Evolutionary conservation across 495 filamentous ascomycete genomes (phyloP).

Genomic region (Podospora didyma): DNA sequence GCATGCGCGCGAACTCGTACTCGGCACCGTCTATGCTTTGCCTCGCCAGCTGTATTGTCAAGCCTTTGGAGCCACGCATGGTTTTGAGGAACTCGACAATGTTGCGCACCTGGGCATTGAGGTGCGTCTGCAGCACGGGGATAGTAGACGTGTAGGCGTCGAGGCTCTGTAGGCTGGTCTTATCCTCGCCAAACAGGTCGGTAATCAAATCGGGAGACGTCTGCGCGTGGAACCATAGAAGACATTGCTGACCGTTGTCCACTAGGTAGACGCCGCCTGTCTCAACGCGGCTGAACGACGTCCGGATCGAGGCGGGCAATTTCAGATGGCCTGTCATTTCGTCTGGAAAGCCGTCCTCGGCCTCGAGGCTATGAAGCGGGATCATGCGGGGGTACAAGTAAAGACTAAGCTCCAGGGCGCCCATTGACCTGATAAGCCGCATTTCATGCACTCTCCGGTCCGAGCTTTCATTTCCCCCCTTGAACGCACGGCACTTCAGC

Average conservation of each 20-base stretch:
- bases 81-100: conserved; percentile 80
- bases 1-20: conserved; percentile 86
- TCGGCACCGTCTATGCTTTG: conserved; percentile 94
- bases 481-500: conserved; percentile 89
- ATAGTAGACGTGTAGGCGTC: conserved; percentile 74
- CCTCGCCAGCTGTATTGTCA: conserved; percentile 85
- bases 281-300: conserved; percentile 86
- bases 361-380: conserved; percentile 84
- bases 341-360: conserved; percentile 83
- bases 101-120: conserved; percentile 94
- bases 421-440: conserved; percentile 84
- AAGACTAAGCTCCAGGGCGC: conserved; percentile 75
- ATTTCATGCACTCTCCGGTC: conserved; percentile 89
- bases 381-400: conserved; percentile 96
- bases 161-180: conserved; percentile 65
- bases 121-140: conserved; percentile 81
- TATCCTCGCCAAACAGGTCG: conserved; percentile 83
- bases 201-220: conserved; percentile 73
- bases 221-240: conserved; percentile 87
- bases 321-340: conserved; percentile 76
- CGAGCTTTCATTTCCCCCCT: conserved; percentile 86
- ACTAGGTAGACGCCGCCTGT: conserved; percentile 95
- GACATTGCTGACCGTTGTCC: conserved; percentile 89
- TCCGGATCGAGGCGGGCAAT: conserved; percentile 71
- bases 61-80: conserved; percentile 77